Conservation (phyloP, 352 stramenopile species). For the Aphanomyces invadans region DNA sequence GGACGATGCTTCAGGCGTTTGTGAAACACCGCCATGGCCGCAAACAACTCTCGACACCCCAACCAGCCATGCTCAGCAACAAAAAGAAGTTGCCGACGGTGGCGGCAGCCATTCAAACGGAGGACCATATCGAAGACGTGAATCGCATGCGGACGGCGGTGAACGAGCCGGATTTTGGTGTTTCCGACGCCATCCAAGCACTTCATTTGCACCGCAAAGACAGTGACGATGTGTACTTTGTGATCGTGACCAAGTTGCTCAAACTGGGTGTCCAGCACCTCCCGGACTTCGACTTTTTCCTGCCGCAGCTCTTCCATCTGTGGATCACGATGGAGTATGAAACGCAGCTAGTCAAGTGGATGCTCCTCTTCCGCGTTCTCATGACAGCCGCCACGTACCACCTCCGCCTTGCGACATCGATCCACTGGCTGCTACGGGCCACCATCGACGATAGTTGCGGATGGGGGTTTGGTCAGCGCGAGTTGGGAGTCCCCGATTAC, state of each 20-base stretch:
- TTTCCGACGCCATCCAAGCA: slow-evolving; percentile 75
- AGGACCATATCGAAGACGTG: slow-evolving; percentile 38
- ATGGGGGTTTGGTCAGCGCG: slow-evolving; percentile 70
- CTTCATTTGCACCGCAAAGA: slow-evolving; percentile 73
- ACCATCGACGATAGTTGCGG: slow-evolving; percentile 73
- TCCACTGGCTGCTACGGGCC: slow-evolving; percentile 74
- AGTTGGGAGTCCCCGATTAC: slow-evolving; percentile 65
- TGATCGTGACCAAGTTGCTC: slow-evolving; percentile 63
- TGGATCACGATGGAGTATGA: slow-evolving; percentile 75
- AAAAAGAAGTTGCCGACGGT: neutral
- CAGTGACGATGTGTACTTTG: slow-evolving; percentile 61
- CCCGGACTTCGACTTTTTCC: slow-evolving; percentile 77
- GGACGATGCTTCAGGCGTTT: slow-evolving; percentile 42
- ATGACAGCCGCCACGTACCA: slow-evolving; percentile 63
- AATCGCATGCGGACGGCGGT: slow-evolving; percentile 43
- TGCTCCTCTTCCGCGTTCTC: slow-evolving; percentile 63
- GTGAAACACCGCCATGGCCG: slow-evolving; percentile 14
- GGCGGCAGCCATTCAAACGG: neutral
- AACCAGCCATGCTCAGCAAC: neutral
- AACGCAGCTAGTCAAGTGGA: slow-evolving; percentile 65
- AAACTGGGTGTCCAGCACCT: slow-evolving; percentile 52
- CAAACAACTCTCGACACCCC: neutral
- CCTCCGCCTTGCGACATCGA: slow-evolving; percentile 62
- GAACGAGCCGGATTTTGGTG: slow-evolving; percentile 46
- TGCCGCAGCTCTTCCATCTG: slow-evolving; percentile 77